Conservation (phyloP, 208 protist genomes). For the Acanthamoeba polyphaga region DNA sequence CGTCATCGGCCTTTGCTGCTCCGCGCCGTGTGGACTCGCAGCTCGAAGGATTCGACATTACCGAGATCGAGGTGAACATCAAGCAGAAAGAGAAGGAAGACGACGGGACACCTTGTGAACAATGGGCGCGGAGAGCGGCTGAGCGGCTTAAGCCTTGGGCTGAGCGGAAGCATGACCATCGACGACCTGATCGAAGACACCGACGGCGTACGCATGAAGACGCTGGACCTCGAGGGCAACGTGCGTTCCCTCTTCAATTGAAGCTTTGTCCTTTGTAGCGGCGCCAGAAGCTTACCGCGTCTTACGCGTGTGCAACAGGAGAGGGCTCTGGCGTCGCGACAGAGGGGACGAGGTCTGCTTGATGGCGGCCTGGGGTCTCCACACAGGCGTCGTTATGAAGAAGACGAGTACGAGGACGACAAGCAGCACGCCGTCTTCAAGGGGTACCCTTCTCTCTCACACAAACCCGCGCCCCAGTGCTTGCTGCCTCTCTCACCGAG, state of each 20-base stretch:
- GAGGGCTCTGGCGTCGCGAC: too few species aligned
- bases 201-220: neutral
- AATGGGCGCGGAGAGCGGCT: neutral
- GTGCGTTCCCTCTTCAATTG: neutral
- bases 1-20: neutral
- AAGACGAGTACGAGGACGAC: conserved; percentile 38
- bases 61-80: neutral
- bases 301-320: too few species aligned
- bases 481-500: neutral
- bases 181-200: conserved; percentile 23
- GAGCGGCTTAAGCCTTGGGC: neutral
- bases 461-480: too few species aligned
- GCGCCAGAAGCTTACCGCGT: neutral
- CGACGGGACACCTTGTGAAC: neutral
- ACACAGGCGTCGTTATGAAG: conserved; percentile 5
- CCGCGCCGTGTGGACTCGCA: neutral
- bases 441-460: neutral
- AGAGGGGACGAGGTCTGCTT: too few species aligned
- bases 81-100: neutral
- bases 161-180: neutral
- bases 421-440: conserved; percentile 24
- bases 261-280: neutral
- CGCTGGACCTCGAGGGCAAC: neutral
- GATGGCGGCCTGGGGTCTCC: neutral
- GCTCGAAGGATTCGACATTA: neutral